Evolutionary conservation across 2,329 filamentous ascomycete genomes (phyloP), one percentile per base, ranked within the genome.

Genomic region (Ophiobolus disseminans): DNA sequence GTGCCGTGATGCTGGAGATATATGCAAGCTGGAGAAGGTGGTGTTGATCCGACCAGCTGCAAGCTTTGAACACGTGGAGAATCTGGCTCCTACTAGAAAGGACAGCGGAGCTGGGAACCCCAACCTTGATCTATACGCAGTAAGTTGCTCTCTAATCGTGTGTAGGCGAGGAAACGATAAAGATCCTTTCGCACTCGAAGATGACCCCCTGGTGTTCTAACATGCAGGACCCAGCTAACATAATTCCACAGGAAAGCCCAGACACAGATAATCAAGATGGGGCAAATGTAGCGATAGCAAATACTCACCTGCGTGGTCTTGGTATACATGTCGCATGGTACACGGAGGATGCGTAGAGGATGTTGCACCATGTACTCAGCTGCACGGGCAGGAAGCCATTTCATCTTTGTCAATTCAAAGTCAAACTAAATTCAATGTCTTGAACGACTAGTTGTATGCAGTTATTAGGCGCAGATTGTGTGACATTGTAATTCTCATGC

Each of bases 321-420:
- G 56, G 62, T 7, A 48, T 65, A 7, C 45, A 45, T 28, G 60
- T 61, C 8, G 46, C 46, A 19, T 67, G 63, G 63, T 53, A 47
- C 32, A 64, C 62, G 10, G 55, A 65, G 32, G 40, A 21, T 4
- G 5, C 8, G 14, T 46, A 32, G 40, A 3, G 11, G 13, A 3
- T 14, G 30, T 14, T 32, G 11, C 7, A 26, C 11, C 23, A n/a
- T n/a, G 23, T 26, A 6, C 23, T 26, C 23, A 11, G 6, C 23
- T 26, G 23, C 7, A 11, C 6, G 23, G 7, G 7, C 23, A 11
- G 11, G 23, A 7, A 26, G 11, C 23, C 23, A 11, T 26, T n/a
- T n/a, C n/a, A n/a, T n/a, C n/a, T n/a, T n/a, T n/a, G n/a, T n/a
- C n/a, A n/a, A n/a, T n/a, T n/a, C n/a, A n/a, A n/a, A n/a, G n/a